These are phyloP conservation scores for Septoria petroselini DNA, from an alignment of 2,329 filamentous ascomycete species.

Conservation along the genomic window DNA sequence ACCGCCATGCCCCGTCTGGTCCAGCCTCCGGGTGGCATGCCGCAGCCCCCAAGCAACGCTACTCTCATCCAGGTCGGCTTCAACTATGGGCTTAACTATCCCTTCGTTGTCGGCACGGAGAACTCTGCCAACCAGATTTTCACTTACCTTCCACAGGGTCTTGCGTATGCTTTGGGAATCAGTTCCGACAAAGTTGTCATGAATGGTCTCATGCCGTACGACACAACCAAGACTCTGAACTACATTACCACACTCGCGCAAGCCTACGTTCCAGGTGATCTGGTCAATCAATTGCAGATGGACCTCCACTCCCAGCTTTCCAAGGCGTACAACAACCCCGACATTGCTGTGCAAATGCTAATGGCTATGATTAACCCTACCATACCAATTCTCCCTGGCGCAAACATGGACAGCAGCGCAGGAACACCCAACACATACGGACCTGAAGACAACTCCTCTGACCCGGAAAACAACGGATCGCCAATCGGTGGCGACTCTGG, in stretches of 20 bases:
- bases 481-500: conserved; percentile 51
- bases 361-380: conserved; percentile 80
- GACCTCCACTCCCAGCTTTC: conserved; percentile 70
- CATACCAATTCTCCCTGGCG: conserved; percentile 63
- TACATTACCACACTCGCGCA: conserved; percentile 77
- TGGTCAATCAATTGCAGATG: conserved; percentile 57
- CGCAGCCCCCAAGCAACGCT: conserved; percentile 58
- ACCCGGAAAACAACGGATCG: conserved; percentile 43
- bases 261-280: conserved; percentile 47
- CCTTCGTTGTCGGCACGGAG: conserved; percentile 69
- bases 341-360: conserved; percentile 65
- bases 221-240: conserved; percentile 65
- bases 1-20: conserved; percentile 71
- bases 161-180: conserved; percentile 61
- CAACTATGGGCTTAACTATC: conserved; percentile 74
- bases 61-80: conserved; percentile 83
- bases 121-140: conserved; percentile 83
- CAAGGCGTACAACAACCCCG: conserved; percentile 68
- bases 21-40: conserved; percentile 61
- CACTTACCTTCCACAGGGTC: conserved; percentile 67
- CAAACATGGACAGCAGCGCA: conserved; percentile 40
- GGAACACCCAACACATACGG: conserved; percentile 42
- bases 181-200: conserved; percentile 57
- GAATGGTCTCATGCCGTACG: conserved; percentile 69
- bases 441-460: conserved; percentile 38